Percentiles rank a stretch among this genome's conserved stretches.
Conservation (phyloP, 352 stramenopile genomes). For the Phytophthora pseudosyringae region DNA sequence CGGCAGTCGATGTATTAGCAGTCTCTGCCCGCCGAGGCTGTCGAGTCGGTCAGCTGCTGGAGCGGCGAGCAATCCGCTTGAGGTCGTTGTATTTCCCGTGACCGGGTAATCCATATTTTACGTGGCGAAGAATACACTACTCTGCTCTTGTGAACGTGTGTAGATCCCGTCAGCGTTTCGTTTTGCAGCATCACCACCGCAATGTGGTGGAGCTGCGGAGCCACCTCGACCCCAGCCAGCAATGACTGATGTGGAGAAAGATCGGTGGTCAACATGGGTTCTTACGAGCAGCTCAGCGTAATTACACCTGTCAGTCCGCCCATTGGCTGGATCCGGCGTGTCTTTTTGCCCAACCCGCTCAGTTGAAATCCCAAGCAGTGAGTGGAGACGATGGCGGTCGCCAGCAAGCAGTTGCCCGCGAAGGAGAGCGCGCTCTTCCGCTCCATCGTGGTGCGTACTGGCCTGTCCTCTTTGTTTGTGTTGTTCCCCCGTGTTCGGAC, state of each 20-base stretch:
- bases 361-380: slow-evolving; percentile 24
- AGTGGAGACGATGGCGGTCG: slow-evolving; percentile 52
- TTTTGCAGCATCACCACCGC: background rate
- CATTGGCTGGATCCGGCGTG: slow-evolving; percentile 17
- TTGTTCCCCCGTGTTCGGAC: background rate
- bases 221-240: background rate
- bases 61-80: slow-evolving; percentile 7
- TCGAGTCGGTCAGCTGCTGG: slow-evolving; percentile 16
- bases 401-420: slow-evolving; percentile 84
- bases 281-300: background rate
- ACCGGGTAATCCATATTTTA: slow-evolving; percentile 34
- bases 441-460: slow-evolving; percentile 89
- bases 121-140: slow-evolving; percentile 39
- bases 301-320: background rate
- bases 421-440: slow-evolving; percentile 97
- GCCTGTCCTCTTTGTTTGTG: background rate
- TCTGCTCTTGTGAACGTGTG: slow-evolving; percentile 27
- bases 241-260: slow-evolving; percentile 2
- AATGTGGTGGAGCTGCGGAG: slow-evolving; percentile 4
- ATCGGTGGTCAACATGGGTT: slow-evolving; percentile 17
- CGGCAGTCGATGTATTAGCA: slow-evolving; percentile 18
- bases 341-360: slow-evolving; percentile 28
- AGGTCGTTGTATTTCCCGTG: slow-evolving; percentile 35
- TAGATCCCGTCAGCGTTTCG: background rate
- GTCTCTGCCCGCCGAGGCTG: slow-evolving; percentile 7